Percentiles rank a stretch among this genome's conserved stretches.
phyloP scores from a whole-genome alignment of 306 rosid genomes.

The Arachis hypogaea region DNA sequence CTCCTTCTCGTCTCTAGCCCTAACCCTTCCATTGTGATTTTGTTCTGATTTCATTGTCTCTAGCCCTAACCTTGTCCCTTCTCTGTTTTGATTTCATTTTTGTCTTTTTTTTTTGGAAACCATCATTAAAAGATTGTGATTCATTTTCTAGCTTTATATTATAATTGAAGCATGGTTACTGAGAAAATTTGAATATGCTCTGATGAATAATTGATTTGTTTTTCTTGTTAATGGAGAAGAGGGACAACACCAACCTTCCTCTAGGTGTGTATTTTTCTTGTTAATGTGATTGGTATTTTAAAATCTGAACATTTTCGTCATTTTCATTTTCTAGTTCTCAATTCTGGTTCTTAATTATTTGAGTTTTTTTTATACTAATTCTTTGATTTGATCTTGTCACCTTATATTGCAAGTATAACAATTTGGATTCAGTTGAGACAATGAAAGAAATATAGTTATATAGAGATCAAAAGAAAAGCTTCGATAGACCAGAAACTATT shows the following conservation, averaged over 20 bases:
- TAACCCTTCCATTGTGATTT: no score
- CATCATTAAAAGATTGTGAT: background rate
- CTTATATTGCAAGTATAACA: no score
- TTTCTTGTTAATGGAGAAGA: slow-evolving; percentile 49
- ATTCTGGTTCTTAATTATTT: no score
- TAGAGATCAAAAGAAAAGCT: no score
- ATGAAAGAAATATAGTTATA: no score
- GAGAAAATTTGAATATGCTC: slow-evolving; percentile 26
- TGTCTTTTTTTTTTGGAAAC: slow-evolving; percentile 10
- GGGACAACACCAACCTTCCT: slow-evolving; percentile 65
- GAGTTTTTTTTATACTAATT: no score
- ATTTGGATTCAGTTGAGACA: no score
- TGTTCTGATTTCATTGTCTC: no score
- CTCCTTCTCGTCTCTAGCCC: no score
- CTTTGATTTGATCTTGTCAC: no score
- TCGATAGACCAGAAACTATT: no score
- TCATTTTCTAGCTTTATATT: slow-evolving; percentile 20
- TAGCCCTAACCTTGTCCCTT: no score
- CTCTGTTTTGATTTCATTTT: background rate
- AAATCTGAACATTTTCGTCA: background rate
- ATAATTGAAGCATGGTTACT: slow-evolving; percentile 7
- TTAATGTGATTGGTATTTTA: slow-evolving; percentile 12
- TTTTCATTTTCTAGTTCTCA: slow-evolving; percentile 21
- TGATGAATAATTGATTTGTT: slow-evolving; percentile 22
- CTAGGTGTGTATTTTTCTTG: slow-evolving; percentile 56